Conservation (phyloP, 176 grass and related monocot species). For the Triticum timopheevii region DNA sequence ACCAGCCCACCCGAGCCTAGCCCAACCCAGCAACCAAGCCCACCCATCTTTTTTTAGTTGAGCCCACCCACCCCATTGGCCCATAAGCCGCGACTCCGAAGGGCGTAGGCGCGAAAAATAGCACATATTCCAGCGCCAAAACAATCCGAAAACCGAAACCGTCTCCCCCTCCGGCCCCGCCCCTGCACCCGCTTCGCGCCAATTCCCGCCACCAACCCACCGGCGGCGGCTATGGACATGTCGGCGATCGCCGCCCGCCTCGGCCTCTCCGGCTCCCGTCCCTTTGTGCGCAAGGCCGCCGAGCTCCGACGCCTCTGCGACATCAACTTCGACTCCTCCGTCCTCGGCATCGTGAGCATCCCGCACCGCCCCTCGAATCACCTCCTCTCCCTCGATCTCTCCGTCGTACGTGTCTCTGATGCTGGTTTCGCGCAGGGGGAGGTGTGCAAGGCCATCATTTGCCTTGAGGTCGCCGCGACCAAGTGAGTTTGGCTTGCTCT, state of each 20-base stretch:
- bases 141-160: slow-evolving; percentile 20
- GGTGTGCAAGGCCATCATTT: slow-evolving; percentile 94
- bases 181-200: background rate
- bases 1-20: too few species aligned
- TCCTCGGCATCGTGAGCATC: slow-evolving; percentile 64
- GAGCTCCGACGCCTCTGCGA: slow-evolving; percentile 89
- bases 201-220: background rate
- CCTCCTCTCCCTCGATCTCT: background rate
- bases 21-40: too few species aligned
- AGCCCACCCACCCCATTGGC: too few species aligned
- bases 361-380: background rate
- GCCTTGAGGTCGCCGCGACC: slow-evolving; percentile 80
- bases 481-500: slow-evolving; percentile 44
- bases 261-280: slow-evolving; percentile 52
- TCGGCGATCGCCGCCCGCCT: slow-evolving; percentile 64
- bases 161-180: background rate
- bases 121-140: slow-evolving; percentile 33
- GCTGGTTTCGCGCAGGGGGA: slow-evolving; percentile 54
- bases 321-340: slow-evolving; percentile 77
- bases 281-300: slow-evolving; percentile 74
- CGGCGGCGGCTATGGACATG: slow-evolving; percentile 62
- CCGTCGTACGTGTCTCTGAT: background rate
- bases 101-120: slow-evolving; percentile 26
- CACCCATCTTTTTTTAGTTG: too few species aligned
- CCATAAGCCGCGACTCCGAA: too few species aligned